Base-by-base conservation (phyloP, 768 basidiomycete genomes). In the Leccinum pellstonianum region DNA sequence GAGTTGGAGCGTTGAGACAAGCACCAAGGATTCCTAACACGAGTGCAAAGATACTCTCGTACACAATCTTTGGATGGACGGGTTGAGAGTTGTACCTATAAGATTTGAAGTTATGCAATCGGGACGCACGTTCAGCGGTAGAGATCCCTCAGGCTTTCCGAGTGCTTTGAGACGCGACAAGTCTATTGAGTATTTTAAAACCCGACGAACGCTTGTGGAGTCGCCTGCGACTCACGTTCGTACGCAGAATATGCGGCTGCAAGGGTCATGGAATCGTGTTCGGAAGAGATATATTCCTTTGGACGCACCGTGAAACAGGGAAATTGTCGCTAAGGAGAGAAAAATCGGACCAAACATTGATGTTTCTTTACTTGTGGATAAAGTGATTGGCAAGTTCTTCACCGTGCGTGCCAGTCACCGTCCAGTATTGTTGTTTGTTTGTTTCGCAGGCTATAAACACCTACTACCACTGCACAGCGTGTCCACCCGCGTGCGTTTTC, bases 231-330 rank as follows among this genome's bases (percentile, higher is more conserved):
- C 88, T 69, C 56, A 87, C 91, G 84, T 77, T 92, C 89, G 71
- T 91, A 92, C 3, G 87, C 84, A 17, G 91, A 91, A 71, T 85
- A 92, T 19, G 89, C 87, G 49, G 89, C 91, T 92, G 61, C 46
- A 21, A 56, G 27, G 23, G 29, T 58, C 17, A 46, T 58, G 56
- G 58, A 48, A 55, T 19, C n/a, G 17, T 25, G n/a, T 10, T 33
- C 38, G 5, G n/a, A 29, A 7, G 49, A 37, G 48, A 52, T 54
- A 37, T 48, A 25, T 47, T 3, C 17, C 25, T 51, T 6, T 12
- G 4, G 21, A 67, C 76, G 61, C 60, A 87, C 86, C 81, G 64
- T 88, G 86, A 60, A 87, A 73, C 14, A 86, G 69, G 19, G 75
- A 74, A 62, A 84, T 50, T 5, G 75, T 76, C 41, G 83, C 82